These are phyloP conservation scores for Scutellospora calospora DNA, from an alignment of 371 early-diverging fungal genomes.

Conservation along the genomic window DNA sequence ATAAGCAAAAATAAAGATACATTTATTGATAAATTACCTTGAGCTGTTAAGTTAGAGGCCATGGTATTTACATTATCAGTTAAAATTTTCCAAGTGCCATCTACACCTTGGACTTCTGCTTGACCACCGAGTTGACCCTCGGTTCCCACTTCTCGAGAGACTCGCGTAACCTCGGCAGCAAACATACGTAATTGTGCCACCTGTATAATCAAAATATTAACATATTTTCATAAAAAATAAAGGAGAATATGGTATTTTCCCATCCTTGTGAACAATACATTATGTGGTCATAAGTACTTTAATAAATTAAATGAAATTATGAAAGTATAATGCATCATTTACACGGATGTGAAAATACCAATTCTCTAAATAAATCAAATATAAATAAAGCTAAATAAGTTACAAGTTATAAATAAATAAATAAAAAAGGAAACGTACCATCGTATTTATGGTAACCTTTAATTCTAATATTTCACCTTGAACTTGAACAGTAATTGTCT, in stretches of 20 bases:
- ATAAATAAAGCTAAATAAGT: slow-evolving; percentile 50
- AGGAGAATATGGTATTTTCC: no score
- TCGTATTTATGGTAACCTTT: slow-evolving; percentile 69
- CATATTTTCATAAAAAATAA: no score
- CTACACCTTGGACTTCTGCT: slow-evolving; percentile 62
- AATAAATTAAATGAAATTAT: no score
- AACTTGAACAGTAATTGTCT: slow-evolving; percentile 61
- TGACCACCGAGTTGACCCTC: slow-evolving; percentile 69
- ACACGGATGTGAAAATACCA: slow-evolving; percentile 54
- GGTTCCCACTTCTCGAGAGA: slow-evolving; percentile 71
- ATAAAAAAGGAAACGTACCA: slow-evolving; percentile 55
- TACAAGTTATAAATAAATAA: neutral
- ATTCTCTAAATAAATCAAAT: slow-evolving; percentile 53
- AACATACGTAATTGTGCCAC: slow-evolving; percentile 67
- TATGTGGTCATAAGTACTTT: no score
- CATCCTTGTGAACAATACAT: no score
- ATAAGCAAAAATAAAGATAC: no score
- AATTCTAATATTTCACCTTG: slow-evolving; percentile 70
- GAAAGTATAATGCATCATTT: no score
- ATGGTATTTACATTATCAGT: slow-evolving; percentile 73
- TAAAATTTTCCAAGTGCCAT: slow-evolving; percentile 67
- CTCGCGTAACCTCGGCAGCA: slow-evolving; percentile 70
- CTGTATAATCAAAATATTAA: slow-evolving; percentile 46
- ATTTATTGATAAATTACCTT: slow-evolving; percentile 41
- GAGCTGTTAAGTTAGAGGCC: slow-evolving; percentile 65